Conservation (phyloP, 805 yeast species). For the Ogataea degrootiae region DNA sequence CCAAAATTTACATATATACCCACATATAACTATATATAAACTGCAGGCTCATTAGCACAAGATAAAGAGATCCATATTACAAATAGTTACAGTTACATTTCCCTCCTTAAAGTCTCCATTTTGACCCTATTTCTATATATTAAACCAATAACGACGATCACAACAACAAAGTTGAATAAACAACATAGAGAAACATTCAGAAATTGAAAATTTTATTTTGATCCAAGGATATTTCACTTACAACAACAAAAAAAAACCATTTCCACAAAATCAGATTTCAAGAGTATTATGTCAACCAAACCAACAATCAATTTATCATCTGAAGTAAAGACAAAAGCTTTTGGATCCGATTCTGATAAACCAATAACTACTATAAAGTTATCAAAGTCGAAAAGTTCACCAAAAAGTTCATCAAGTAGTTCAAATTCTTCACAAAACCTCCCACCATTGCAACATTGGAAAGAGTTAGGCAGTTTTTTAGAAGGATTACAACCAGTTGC, state of each 20-base stretch:
- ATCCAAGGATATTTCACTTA: background rate
- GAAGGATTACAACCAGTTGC: constrained; percentile 25
- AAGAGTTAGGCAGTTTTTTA: constrained; percentile 31
- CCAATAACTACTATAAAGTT: constrained; percentile 12
- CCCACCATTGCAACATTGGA: constrained; percentile 29
- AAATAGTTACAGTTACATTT: no score
- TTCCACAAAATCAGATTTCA: constrained; percentile 10
- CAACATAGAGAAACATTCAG: background rate
- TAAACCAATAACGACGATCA: background rate
- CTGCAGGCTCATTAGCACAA: no score
- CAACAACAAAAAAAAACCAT: background rate
- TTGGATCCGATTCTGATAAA: constrained; percentile 22
- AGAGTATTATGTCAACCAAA: constrained; percentile 4
- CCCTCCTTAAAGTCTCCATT: no score
- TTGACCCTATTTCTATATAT: background rate
- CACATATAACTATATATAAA: no score
- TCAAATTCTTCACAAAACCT: constrained; percentile 5
- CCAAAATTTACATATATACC: no score
- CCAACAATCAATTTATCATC: constrained; percentile 16
- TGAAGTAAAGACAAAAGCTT: constrained; percentile 20
- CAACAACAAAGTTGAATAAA: background rate
- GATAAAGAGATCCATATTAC: no score
- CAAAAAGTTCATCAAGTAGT: constrained; percentile 6
- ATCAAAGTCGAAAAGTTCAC: constrained; percentile 2
- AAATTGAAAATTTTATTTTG: background rate